Base-by-base conservation (phyloP, 2,329 filamentous ascomycete species). In the Pestalotiopsis sp. region DNA sequence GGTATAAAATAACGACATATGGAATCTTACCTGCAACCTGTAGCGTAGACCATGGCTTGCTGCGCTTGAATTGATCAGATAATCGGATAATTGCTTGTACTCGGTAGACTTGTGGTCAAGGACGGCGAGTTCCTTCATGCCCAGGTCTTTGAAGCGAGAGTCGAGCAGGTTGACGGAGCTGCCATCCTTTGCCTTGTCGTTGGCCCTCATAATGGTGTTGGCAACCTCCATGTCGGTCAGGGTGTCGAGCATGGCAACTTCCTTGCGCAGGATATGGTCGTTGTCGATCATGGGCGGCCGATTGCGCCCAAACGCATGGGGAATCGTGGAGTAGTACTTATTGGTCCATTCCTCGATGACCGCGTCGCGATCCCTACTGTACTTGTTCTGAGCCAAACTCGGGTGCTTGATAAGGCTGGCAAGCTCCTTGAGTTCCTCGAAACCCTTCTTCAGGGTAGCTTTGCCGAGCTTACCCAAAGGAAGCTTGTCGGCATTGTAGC, bases 221-320 rank as follows among this genome's bases (percentile, higher is more conserved):
- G 92, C 90, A 65, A 92, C 90, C 80, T 94, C 93, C 92, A 96
- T 95, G 76, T 95, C 92, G 1, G 90, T 91, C 76, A 97, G 81
- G 65, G 89, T 91, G 75, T 95, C 92, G 1, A 96, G 86, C 69
- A 95, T 84, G 38, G 92, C 91, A 67, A 95, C 86, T 78, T 96
- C 93, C 70, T 82, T 86, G 80, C 93, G 93, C 72, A 96, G 85
- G 70, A 85, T 80, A 2, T 74, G 73, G 31, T 87, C 78, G 31
- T 81, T 82, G 59, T 78, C 76, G 73, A 96, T 91, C 72, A 94
- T 75, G 0, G 92, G 92, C 0, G 93, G 92, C 0, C 91, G 85
- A 59, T 88, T 87, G 31, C 93, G 90, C 7, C 93, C 93, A 78
- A 96, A 95, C 7, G 85, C 88, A 75, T 96, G 93, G 0, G 93